These are phyloP conservation scores for Peniophora sp. DNA, from an alignment of 1,284 basidiomycete species.

Conservation along the genomic window DNA sequence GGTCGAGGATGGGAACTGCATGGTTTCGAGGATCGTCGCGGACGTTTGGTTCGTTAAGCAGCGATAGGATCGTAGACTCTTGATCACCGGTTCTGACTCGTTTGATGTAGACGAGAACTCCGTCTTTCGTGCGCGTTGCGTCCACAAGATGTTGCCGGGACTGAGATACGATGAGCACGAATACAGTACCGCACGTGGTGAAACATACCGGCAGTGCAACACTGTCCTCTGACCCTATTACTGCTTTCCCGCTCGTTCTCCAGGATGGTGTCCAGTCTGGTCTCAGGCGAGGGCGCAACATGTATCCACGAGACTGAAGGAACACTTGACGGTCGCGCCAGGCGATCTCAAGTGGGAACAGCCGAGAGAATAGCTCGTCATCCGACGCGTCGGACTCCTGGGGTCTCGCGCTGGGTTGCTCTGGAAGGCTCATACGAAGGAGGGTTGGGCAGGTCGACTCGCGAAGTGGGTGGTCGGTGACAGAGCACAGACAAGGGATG, in stretches of 20 bases:
- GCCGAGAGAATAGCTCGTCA: too few relatives aligned
- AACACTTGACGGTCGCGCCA: neutral
- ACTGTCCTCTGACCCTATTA: neutral
- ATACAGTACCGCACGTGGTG: neutral
- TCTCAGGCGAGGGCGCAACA: neutral
- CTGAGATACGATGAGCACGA: neutral
- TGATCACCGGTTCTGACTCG: neutral
- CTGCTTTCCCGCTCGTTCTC: neutral
- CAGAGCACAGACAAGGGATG: too few relatives aligned
- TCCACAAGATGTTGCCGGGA: neutral
- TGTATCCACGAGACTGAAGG: neutral
- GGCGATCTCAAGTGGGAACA: too few relatives aligned
- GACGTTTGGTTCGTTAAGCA: neutral
- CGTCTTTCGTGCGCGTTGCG: neutral
- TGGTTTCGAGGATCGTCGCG: slow-evolving; percentile 17
- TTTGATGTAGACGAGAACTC: neutral
- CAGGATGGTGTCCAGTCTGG: neutral
- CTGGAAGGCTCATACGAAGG: too few relatives aligned
- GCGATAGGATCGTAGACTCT: neutral
- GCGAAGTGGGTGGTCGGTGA: too few relatives aligned
- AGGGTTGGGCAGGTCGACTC: too few relatives aligned
- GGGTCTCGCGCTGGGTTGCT: too few relatives aligned
- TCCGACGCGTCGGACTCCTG: too few relatives aligned
- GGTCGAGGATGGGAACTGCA: slow-evolving; percentile 18
- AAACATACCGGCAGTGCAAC: neutral